These are phyloP conservation scores for Ceratobasidium sp. DNA, from an alignment of 1,284 basidiomycete genomes.

Conservation along the genomic window DNA sequence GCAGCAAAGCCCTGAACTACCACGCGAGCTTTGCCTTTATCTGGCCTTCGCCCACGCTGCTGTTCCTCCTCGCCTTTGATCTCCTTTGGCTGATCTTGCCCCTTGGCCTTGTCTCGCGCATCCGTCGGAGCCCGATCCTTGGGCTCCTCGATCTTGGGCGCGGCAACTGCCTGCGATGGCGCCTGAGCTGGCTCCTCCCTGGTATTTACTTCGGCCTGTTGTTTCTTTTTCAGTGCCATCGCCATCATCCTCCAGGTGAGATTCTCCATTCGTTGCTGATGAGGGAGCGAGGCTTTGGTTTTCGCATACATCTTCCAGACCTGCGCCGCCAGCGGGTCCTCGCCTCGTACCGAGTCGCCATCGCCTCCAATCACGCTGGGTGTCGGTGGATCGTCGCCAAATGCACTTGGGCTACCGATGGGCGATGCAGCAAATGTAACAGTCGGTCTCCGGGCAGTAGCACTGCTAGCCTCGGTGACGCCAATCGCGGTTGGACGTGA, in stretches of 20 bases:
- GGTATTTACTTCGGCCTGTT: constrained; percentile 75
- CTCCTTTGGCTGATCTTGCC: constrained; percentile 26
- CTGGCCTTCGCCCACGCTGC: constrained; percentile 67
- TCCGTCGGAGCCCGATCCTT: constrained; percentile 40
- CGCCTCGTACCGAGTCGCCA: constrained; percentile 42
- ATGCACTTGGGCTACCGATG: constrained; percentile 7
- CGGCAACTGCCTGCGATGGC: constrained; percentile 35
- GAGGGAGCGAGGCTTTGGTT: constrained; percentile 84
- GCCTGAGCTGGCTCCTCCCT: constrained; percentile 1
- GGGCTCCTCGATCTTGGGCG: constrained; percentile 43
- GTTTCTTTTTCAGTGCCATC: constrained; percentile 86
- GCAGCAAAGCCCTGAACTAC: constrained; percentile 81
- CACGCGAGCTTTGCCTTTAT: constrained; percentile 76
- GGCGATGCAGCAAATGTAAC: constrained; percentile 33
- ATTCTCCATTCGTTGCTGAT: constrained; percentile 96
- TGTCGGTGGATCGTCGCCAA: constrained; percentile 15
- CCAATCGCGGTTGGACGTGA: constrained; percentile 43
- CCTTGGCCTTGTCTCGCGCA: neutral
- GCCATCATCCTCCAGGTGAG: constrained; percentile 99
- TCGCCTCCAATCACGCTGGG: constrained; percentile 19
- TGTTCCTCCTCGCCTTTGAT: constrained; percentile 35
- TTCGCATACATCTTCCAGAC: constrained; percentile 97
- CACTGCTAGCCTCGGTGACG: constrained; percentile 45
- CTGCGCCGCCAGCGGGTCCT: constrained; percentile 92
- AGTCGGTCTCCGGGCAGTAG: constrained; percentile 51